Percentiles rank a stretch among this genome's conserved stretches.
These are phyloP conservation scores for Ganoderma meredithae DNA, from an alignment of 1,284 basidiomycete genomes.

Conservation along the genomic window DNA sequence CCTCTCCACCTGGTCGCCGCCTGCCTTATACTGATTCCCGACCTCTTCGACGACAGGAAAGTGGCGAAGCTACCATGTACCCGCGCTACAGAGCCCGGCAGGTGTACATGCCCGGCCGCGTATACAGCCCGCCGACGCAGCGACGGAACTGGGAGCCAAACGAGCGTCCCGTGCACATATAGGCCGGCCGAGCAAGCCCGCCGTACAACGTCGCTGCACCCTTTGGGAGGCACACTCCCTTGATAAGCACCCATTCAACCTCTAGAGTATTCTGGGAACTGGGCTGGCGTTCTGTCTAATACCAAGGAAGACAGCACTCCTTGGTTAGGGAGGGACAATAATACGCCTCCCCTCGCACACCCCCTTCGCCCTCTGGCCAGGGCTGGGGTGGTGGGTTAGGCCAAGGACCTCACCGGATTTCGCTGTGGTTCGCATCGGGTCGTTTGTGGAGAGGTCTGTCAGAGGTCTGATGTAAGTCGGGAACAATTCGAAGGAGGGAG, in stretches of 20 bases:
- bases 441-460: conserved; percentile 4
- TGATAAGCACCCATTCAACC: not conserved
- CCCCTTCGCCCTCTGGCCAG: not conserved
- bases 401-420: not conserved
- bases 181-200: not conserved
- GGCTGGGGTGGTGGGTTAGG: not conserved
- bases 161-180: not conserved
- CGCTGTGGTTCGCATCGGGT: not conserved
- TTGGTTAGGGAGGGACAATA: not conserved
- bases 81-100: too few relatives aligned
- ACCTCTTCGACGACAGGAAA: not conserved
- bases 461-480: not conserved
- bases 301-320: not conserved
- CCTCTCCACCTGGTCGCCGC: not conserved
- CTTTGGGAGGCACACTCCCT: not conserved
- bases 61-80: not conserved
- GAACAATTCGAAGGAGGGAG: not conserved
- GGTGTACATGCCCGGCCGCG: not conserved
- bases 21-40: not conserved
- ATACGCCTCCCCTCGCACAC: not conserved
- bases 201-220: not conserved
- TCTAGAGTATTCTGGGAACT: not conserved
- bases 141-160: not conserved
- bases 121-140: not conserved
- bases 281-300: not conserved